Conservation (phyloP, 371 early-diverging fungal species). For the Conidiobolus incongruus region DNA sequence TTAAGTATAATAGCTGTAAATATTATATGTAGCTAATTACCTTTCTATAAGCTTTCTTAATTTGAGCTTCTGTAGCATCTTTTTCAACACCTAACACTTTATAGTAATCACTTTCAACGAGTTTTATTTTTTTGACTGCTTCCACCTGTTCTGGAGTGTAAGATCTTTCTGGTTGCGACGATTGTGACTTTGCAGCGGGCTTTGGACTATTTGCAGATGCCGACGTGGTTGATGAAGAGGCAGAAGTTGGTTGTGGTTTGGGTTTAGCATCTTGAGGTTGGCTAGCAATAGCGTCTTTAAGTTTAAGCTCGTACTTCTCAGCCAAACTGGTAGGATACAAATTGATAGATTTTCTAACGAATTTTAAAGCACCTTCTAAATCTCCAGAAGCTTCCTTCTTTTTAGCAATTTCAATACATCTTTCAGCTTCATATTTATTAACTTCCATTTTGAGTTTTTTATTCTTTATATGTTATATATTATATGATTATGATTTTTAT, state of each 20-base stretch:
- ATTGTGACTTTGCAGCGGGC: constrained; percentile 7
- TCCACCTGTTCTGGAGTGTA: constrained; percentile 56
- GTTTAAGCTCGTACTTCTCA: too few relatives aligned
- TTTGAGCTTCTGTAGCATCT: constrained; percentile 56
- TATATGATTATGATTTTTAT: background rate
- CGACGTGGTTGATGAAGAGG: too few relatives aligned
- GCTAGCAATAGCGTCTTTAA: too few relatives aligned
- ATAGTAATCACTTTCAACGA: constrained; percentile 64
- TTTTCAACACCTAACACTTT: constrained; percentile 68
- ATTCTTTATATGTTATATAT: background rate
- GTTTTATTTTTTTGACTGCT: constrained; percentile 53
- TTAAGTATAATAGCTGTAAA: too few relatives aligned
- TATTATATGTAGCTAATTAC: too few relatives aligned
- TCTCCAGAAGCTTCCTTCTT: constrained; percentile 33
- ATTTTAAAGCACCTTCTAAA: constrained; percentile 40
- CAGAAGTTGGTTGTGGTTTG: too few relatives aligned
- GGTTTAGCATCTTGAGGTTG: constrained; percentile 5
- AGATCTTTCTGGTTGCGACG: constrained; percentile 16
- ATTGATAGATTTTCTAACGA: constrained; percentile 55
- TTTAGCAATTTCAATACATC: constrained; percentile 57
- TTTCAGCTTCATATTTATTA: constrained; percentile 72
- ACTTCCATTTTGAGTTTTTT: constrained; percentile 30
- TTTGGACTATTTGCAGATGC: constrained; percentile 7
- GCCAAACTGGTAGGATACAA: constrained; percentile 53
- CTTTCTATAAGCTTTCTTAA: constrained; percentile 94